These are phyloP conservation scores for Galeopsis tetrahit DNA, from an alignment of 257 asterid genomes.

Conservation along the genomic window DNA sequence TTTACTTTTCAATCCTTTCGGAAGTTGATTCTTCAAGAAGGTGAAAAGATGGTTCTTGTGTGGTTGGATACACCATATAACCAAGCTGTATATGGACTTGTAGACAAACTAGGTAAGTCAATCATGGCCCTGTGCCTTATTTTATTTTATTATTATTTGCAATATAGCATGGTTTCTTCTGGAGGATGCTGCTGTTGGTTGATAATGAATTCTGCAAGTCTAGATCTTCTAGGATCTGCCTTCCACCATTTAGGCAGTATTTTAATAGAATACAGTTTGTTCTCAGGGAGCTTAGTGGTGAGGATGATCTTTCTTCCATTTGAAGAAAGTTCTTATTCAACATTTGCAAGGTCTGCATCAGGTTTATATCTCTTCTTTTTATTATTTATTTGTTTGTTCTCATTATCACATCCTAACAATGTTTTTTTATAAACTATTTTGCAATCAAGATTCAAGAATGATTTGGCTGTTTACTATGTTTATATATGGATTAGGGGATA, in stretches of 20 bases:
- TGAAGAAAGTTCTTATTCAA: conserved; percentile 90
- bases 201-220: conserved; percentile 31
- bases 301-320: conserved; percentile 93
- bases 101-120: conserved; percentile 84
- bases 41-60: conserved; percentile 94
- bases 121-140: conserved; percentile 13
- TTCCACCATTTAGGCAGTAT: conserved; percentile 26
- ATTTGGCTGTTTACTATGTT: background rate
- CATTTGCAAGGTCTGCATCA: conserved; percentile 98
- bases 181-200: conserved; percentile 18
- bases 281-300: conserved; percentile 98
- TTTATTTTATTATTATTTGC: background rate
- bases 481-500: conserved; percentile 3
- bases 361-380: conserved; percentile 69
- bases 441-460: background rate
- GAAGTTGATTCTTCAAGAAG: conserved; percentile 95
- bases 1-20: conserved; percentile 88
- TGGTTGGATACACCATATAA: conserved; percentile 97
- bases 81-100: conserved; percentile 98
- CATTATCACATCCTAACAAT: conserved; percentile 10
- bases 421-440: conserved; percentile 9
- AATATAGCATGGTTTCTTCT: conserved; percentile 4
- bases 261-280: conserved; percentile 33
- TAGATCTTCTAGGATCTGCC: conserved; percentile 17
- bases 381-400: conserved; percentile 16